Percentiles rank a stretch among this genome's conserved stretches.
Evolutionary conservation across 2,329 filamentous ascomycete species (phyloP).

Genomic region (Dothistroma septosporum): DNA sequence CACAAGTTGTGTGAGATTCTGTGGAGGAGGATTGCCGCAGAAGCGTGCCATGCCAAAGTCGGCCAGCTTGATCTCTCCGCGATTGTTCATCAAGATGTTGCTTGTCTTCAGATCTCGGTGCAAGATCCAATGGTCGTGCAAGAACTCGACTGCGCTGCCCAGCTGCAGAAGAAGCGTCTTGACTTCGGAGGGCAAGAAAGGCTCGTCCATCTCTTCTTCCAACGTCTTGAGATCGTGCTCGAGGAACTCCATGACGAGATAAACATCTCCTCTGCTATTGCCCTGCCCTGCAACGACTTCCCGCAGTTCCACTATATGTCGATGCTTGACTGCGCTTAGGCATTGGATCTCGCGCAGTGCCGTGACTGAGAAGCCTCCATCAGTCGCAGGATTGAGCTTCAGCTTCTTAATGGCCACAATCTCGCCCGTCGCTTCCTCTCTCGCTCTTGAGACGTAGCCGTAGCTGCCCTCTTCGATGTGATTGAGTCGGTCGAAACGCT

Average conservation of each 20-base stretch:
- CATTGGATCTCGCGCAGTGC: constrained; percentile 92
- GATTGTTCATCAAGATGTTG: constrained; percentile 92
- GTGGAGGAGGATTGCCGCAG: constrained; percentile 68
- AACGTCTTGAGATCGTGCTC: constrained; percentile 95
- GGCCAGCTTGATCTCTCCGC: constrained; percentile 88
- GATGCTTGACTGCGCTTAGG: constrained; percentile 71
- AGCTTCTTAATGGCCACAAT: constrained; percentile 91
- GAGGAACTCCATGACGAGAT: constrained; percentile 93
- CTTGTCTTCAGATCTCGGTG: constrained; percentile 88
- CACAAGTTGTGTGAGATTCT: constrained; percentile 82
- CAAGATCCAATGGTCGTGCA: constrained; percentile 86
- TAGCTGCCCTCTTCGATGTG: constrained; percentile 98
- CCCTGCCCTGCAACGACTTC: constrained; percentile 63
- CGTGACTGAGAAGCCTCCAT: constrained; percentile 80
- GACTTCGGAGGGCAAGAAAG: constrained; percentile 85
- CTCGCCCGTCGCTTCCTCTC: constrained; percentile 66
- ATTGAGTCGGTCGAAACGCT: constrained; percentile 88
- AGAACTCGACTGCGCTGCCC: constrained; percentile 71
- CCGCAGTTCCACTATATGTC: constrained; percentile 74
- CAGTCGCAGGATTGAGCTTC: constrained; percentile 75
- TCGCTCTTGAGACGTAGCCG: constrained; percentile 85
- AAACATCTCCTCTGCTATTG: constrained; percentile 57
- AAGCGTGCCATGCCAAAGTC: constrained; percentile 98
- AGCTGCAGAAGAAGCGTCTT: constrained; percentile 88
- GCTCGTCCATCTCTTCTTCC: constrained; percentile 89